These are phyloP conservation scores for Corymbia citriodora DNA, from an alignment of 441 rosid species.

Conservation along the genomic window DNA sequence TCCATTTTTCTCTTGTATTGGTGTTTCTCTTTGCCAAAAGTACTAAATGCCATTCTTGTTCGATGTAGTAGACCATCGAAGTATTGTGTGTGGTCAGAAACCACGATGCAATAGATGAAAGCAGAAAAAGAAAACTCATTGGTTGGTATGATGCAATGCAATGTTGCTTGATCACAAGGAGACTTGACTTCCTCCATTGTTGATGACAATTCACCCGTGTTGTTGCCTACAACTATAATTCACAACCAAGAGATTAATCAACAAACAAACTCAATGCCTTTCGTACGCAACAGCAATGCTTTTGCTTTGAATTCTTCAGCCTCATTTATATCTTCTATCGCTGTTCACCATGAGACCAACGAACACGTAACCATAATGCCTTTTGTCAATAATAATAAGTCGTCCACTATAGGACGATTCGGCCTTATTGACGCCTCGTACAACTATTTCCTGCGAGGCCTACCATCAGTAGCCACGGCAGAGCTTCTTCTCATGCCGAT, in stretches of 20 bases:
- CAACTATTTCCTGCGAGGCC: background rate
- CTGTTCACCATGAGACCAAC: background rate
- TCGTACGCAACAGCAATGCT: background rate
- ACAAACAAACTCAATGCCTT: background rate
- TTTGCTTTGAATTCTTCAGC: background rate
- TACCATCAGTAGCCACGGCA: background rate
- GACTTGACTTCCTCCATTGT: background rate
- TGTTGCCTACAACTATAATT: background rate
- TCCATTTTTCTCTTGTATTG: background rate
- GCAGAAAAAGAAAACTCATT: background rate
- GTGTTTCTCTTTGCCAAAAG: background rate
- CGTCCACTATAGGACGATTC: background rate
- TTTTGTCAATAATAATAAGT: background rate
- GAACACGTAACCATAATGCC: background rate
- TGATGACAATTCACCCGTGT: background rate
- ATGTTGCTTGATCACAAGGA: background rate
- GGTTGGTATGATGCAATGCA: background rate
- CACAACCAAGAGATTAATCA: background rate
- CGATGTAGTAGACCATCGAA: background rate
- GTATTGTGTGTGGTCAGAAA: background rate
- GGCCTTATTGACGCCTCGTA: fast-evolving
- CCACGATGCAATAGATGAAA: background rate
- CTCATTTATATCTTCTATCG: background rate
- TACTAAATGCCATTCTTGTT: background rate
- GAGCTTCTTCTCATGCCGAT: background rate